phyloP scores from a whole-genome alignment of 2,329 filamentous ascomycete genomes.

The Corniculantispora saksenae region DNA sequence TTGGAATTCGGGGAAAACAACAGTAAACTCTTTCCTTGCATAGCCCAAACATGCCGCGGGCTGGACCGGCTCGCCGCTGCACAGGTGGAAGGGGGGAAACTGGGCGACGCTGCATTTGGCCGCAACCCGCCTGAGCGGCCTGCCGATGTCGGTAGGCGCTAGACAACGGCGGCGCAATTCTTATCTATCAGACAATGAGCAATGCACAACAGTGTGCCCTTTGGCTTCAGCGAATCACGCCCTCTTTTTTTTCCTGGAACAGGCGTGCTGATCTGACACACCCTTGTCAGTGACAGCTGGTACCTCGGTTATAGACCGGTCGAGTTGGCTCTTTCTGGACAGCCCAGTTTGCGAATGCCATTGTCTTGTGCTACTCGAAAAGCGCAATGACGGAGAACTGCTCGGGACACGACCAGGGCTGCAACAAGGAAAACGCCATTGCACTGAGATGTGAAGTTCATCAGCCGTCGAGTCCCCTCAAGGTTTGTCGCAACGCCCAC shows the following conservation, averaged over 20 bases:
- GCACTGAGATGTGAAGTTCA: no score
- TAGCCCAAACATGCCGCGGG: background rate
- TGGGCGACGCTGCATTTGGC: background rate
- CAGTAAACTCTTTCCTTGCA: background rate
- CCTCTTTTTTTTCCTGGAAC: background rate
- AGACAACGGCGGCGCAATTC: background rate
- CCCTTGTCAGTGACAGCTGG: background rate
- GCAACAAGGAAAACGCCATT: background rate
- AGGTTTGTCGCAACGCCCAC: background rate
- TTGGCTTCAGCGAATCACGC: background rate
- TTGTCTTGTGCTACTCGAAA: no score
- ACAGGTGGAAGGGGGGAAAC: background rate
- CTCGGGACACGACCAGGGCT: background rate
- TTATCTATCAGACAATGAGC: slow-evolving; percentile 12
- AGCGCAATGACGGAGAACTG: no score
- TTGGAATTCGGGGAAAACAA: background rate
- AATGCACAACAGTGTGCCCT: background rate
- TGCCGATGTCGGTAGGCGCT: slow-evolving; percentile 14
- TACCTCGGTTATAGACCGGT: slow-evolving; percentile 6
- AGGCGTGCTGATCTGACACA: slow-evolving; percentile 2
- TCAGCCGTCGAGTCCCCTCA: background rate
- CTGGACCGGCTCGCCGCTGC: background rate
- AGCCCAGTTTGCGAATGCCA: background rate
- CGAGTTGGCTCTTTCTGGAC: background rate
- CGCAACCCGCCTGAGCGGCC: background rate